Base-by-base conservation (phyloP, 768 basidiomycete genomes). In the Boletus rubropictus region DNA sequence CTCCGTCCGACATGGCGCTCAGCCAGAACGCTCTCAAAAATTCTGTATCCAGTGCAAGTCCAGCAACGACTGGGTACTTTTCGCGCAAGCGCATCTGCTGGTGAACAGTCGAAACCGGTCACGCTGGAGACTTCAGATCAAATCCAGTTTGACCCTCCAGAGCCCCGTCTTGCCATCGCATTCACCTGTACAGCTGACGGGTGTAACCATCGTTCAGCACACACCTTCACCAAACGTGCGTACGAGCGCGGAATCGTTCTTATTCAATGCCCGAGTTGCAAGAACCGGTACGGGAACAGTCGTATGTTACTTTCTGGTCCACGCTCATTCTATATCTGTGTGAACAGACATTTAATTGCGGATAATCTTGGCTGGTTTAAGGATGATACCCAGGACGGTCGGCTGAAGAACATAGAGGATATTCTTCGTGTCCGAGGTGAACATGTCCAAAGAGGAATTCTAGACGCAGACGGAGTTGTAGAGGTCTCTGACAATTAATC, bases 321-420 rank as follows among this genome's bases (percentile, higher is more conserved):
- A 22, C 7, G 18, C 49, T 50, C 28, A 45, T 24, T 7, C 5
- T 35, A 9, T 9, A 7, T 5, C 2, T 12, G 20, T 21, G 11
- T 14, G 20, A 47, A 20, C 51, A 89, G 87, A 25, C 87, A 90
- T 64, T 69, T 93, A 9, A 89, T 92, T 54, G 92, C 92, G 4
- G 92, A 95, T 60, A 84, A 95, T 57, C 68, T 95, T 11, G 87
- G 86, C 1, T 95, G 92, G 92, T 95, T 95, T 71, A 83, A 89
- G 57, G 89, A 92, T 24, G 77, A 71, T 50, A 91, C 86, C 5
- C 68, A 81, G 50, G 80, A 80, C 5, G 89, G 88, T 5, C 82
- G 79, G 49, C 65, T 86, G 21, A 77, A 72, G 46, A 96, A 87
- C 1, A 71, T 98, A 4, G 95, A 97, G 64, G 88, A 92, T 49